Evolutionary conservation across 805 yeast species (phyloP), one percentile per base, ranked within the genome.

Genomic region (Candida palmyrensis): DNA sequence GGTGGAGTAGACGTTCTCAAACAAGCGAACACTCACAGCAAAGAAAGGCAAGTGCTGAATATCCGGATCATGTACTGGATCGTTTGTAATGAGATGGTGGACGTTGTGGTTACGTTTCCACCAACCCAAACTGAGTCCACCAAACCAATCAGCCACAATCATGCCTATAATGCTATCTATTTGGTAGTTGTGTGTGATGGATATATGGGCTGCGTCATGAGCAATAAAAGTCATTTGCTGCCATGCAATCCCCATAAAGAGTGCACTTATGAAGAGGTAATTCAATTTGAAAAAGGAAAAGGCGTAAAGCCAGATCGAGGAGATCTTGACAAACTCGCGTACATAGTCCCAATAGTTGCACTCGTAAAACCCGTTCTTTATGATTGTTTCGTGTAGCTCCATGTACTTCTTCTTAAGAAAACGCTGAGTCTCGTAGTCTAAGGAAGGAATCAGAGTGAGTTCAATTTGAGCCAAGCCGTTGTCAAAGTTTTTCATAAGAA

Each of bases 61-160:
- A 58, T 87, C 96, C 0, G 96, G 96, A 49, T 87, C 96, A 51
- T 88, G 95, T 2, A 82, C 82, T 0, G 96, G 96, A 51, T 87
- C 95, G 55, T 87, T 87, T n/a, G 96, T 83, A 35, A 87, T 71
- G 32, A 87, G 60, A 53, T 87, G 96, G 57, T 87, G 96, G n/a
- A 87, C 94, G 53, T 87, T 87, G 58, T 87, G 96, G 56, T 84
- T 87, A 33, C 89, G 68, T 47, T 87, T 88, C 96, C 96, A 87
- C 96, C 96, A 87, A 2, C 95, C 95, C 14, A 86, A 51, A 29
- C 95, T 83, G 26, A 87, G 66, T 0, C 96, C 96, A n/a, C 96
- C 96, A 32, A 78, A 57, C 65, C 71, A 87, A 41, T 84, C 77
- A 1, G 95, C 94, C 31, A 87, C 65, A 2, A 75, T 32, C 55